phyloP scores from a whole-genome alignment of 192 early-diverging fungal species.

The Dissophora globulifera region DNA sequence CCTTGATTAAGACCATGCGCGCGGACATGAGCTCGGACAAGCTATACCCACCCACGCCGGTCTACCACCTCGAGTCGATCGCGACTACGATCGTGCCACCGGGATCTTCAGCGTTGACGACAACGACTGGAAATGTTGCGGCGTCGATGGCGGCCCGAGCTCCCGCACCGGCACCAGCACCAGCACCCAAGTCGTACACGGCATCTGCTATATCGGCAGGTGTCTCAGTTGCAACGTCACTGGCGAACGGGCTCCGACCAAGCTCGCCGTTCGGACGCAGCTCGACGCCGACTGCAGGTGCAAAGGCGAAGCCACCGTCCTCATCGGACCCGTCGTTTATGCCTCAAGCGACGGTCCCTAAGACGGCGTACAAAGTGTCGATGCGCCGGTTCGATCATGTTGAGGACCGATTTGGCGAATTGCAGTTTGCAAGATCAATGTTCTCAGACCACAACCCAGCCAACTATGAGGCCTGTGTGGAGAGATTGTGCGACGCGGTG shows the following conservation, averaged over 20 bases:
- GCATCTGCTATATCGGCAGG: slow-evolving; percentile 17
- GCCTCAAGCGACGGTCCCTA: slow-evolving; percentile 39
- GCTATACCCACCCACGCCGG: slow-evolving; percentile 81
- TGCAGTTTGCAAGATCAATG: slow-evolving; percentile 83
- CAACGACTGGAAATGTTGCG: slow-evolving; percentile 10
- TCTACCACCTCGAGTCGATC: slow-evolving; percentile 69
- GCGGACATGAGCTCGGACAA: slow-evolving; percentile 89
- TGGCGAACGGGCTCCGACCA: slow-evolving; percentile 23
- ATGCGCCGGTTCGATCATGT: slow-evolving; percentile 80
- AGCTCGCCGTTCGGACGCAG: slow-evolving; percentile 44
- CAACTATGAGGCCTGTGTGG: slow-evolving; percentile 69
- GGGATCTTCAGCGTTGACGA: slow-evolving; percentile 24
- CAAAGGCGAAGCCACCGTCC: not conserved
- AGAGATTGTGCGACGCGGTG: slow-evolving; percentile 29
- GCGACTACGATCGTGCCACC: slow-evolving; percentile 60
- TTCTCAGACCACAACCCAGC: slow-evolving; percentile 81
- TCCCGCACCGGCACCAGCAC: slow-evolving; percentile 9
- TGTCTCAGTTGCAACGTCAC: slow-evolving; percentile 13
- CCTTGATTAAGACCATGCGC: slow-evolving; percentile 81
- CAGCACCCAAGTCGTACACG: slow-evolving; percentile 20
- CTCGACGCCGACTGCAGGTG: slow-evolving; percentile 20
- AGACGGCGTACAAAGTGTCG: slow-evolving; percentile 58
- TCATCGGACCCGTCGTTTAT: slow-evolving; percentile 9
- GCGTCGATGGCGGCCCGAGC: slow-evolving; percentile 28
- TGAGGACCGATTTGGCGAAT: slow-evolving; percentile 78